A percentile compares a stretch with the other conserved stretches of the same genome.
phyloP scores from a whole-genome alignment of 768 basidiomycete genomes.

The Neoboletus magnificus region DNA sequence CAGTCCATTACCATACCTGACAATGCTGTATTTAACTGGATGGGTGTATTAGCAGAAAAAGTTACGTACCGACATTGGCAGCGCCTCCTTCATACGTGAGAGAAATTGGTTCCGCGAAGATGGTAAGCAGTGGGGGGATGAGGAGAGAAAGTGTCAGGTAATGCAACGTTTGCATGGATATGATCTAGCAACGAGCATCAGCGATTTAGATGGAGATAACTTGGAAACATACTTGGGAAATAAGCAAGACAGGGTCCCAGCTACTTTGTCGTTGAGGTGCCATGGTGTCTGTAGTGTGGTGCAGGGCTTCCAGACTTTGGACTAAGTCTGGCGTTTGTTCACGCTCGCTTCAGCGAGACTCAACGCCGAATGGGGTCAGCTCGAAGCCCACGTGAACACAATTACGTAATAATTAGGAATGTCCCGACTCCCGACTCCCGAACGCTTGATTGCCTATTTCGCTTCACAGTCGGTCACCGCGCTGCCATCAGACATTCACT shows the following conservation, averaged over 20 bases:
- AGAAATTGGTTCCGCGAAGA: slow-evolving; percentile 72
- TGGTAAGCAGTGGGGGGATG: slow-evolving; percentile 70
- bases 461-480: background rate
- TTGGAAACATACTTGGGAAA: slow-evolving; percentile 65
- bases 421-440: too few species aligned
- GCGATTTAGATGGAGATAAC: background rate
- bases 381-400: slow-evolving; percentile 8
- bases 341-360: background rate
- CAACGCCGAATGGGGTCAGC: too few species aligned
- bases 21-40: slow-evolving; percentile 2
- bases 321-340: background rate
- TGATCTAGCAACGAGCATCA: slow-evolving; percentile 55
- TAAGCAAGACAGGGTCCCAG: slow-evolving; percentile 88
- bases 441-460: slow-evolving; percentile 11
- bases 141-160: slow-evolving; percentile 86
- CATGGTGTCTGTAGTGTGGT: slow-evolving; percentile 22
- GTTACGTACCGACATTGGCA: slow-evolving; percentile 65
- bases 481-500: background rate
- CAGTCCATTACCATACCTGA: slow-evolving; percentile 95
- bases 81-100: slow-evolving; percentile 75
- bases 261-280: slow-evolving; percentile 44
- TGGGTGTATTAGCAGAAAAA: background rate
- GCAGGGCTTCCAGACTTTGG: background rate
- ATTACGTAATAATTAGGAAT: slow-evolving; percentile 7
- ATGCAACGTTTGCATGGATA: slow-evolving; percentile 90